phyloP scores from a whole-genome alignment of 176 grass and related monocot genomes.

The Triticum monococcum region DNA sequence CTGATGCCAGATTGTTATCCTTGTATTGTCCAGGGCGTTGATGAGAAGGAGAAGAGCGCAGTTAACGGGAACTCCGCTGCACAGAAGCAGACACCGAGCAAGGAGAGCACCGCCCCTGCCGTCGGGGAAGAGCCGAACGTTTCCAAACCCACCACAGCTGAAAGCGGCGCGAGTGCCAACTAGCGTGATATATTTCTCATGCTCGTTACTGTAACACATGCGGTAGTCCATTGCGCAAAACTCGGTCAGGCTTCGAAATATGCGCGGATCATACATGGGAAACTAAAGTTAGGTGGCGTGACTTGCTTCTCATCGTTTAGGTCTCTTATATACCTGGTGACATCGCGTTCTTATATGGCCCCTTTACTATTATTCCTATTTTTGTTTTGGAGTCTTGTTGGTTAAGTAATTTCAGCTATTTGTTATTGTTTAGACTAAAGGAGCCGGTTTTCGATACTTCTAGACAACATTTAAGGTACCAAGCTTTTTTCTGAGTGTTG shows the following conservation, averaged over 20 bases:
- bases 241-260: conserved; percentile 11
- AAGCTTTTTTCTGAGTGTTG: neutral
- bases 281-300: conserved; percentile 36
- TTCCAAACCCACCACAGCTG: conserved; percentile 41
- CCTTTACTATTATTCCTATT: neutral
- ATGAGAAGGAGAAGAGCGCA: conserved; percentile 62
- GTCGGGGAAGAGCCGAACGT: neutral
- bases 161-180: conserved; percentile 38
- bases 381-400: neutral
- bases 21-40: conserved; percentile 32
- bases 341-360: conserved; percentile 31
- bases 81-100: conserved; percentile 52
- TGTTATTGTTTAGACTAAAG: conserved; percentile 27
- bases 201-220: conserved; percentile 4
- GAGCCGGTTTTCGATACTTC: conserved; percentile 25
- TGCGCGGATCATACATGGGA: conserved; percentile 5
- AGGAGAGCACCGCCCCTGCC: conserved; percentile 41
- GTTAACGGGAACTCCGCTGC: conserved; percentile 27
- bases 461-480: conserved; percentile 24
- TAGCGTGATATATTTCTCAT: conserved; percentile 34
- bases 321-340: conserved; percentile 25
- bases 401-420: neutral
- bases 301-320: conserved; percentile 28
- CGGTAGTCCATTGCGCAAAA: neutral
- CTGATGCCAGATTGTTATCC: conserved; percentile 17